phyloP scores from a whole-genome alignment of 192 early-diverging fungal genomes.

The Backusella australiensis region DNA sequence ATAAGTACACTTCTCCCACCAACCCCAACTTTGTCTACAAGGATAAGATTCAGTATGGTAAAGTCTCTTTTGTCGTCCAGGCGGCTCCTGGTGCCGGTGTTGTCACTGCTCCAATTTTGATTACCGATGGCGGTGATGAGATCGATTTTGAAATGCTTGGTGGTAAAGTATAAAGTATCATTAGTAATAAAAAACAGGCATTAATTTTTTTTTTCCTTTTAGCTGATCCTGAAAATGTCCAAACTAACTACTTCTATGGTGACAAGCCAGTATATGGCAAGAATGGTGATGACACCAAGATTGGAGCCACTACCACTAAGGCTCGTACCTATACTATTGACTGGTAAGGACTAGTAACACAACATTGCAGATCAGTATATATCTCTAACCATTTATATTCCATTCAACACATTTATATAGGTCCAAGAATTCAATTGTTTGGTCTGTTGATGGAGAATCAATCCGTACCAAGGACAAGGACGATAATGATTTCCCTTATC shows the following conservation, averaged over 20 bases:
- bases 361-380: not conserved
- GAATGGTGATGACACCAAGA: slow-evolving; percentile 2
- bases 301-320: slow-evolving; percentile 12
- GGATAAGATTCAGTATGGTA: slow-evolving; percentile 39
- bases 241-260: slow-evolving; percentile 42
- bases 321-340: slow-evolving; percentile 43
- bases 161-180: not conserved
- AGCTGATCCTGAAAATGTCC: slow-evolving; percentile 35
- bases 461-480: slow-evolving; percentile 24
- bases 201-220: not conserved
- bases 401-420: not conserved
- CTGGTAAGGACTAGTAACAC: slow-evolving; percentile 19
- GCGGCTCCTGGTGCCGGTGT: slow-evolving; percentile 22
- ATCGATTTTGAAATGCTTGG: slow-evolving; percentile 47
- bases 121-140: slow-evolving; percentile 41
- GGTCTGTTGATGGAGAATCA: slow-evolving; percentile 38
- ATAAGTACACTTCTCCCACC: slow-evolving; percentile 11
- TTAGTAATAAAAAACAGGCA: not conserved
- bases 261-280: slow-evolving; percentile 7
- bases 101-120: slow-evolving; percentile 25
- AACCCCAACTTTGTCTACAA: slow-evolving; percentile 32
- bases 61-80: slow-evolving; percentile 35
- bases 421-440: slow-evolving; percentile 26
- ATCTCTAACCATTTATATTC: not conserved
- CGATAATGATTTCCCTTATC: slow-evolving; percentile 11